Evolutionary conservation across 345 rosid species (phyloP), one percentile per base, ranked within the genome.

Genomic region (Citrus reticulata): DNA sequence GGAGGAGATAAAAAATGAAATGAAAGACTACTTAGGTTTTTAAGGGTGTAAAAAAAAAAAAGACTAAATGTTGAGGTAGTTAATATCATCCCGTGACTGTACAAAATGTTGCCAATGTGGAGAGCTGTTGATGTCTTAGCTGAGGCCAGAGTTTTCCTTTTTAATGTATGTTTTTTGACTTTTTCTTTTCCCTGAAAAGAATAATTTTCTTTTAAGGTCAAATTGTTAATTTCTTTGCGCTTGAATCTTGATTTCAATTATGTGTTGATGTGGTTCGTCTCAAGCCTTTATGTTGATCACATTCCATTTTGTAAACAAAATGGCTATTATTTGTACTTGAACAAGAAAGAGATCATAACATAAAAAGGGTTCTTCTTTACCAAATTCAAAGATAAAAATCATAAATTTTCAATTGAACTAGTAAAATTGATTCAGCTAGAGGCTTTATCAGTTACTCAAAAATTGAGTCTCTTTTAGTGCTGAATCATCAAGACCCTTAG

Each of bases 31-130:
- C 73, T 80, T 81, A 64, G 73, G 86, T 84, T 80, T 79, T 77
- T 51, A 83, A 83, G 83, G 87, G 83, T 91, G 93, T 91, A 89
- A 86, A 91, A 86, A 46, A 91, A 91, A 91, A 78, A 77, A 76
- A 55, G 78, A 79, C 78, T 72, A 77, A 79, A 80, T 75, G 81
- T 74, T 74, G 85, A 84, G 90, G 81, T 85, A 82, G 86, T 83
- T 81, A 81, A 85, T 84, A 77, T 81, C 75, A 74, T 84, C 76
- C 34, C 76, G 62, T 24, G 84, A 89, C 83, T 85, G 90, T 88
- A 90, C 83, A 90, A 86, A 87, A 81, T 73, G 80, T 80, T 82
- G 87, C 85, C 67, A 70, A 73, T 84, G 85, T 85, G 78, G 88
- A 87, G 95, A 87, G 91, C 83, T 85, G 87, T 83, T 84, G 62